Percentiles rank a stretch among this genome's conserved stretches.
Evolutionary conservation across 495 filamentous ascomycete genomes (phyloP).

Genomic region (Xylaria bambusicola): DNA sequence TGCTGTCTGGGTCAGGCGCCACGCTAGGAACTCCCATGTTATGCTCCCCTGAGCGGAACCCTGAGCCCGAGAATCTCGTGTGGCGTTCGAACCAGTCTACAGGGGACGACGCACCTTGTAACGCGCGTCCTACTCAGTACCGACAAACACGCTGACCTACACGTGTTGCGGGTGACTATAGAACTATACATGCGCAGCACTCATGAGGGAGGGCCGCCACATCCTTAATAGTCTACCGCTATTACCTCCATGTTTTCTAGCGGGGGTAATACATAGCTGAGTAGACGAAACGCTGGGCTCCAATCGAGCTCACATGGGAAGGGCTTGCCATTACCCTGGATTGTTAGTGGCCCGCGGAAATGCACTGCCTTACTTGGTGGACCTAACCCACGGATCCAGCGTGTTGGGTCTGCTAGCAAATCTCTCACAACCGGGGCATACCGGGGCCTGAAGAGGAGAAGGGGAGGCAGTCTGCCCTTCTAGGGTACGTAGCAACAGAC

Average conservation of each 20-base stretch:
- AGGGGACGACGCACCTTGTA: neutral
- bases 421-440: neutral
- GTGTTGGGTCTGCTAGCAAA: constrained; percentile 7
- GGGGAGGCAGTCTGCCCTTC: neutral
- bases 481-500: constrained; percentile 1
- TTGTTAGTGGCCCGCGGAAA: neutral
- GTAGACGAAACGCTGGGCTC: neutral
- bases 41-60: constrained; percentile 1
- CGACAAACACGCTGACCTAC: no score
- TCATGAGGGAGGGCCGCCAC: neutral
- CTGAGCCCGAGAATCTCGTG: constrained; percentile 6
- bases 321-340: neutral
- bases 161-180: neutral
- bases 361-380: constrained; percentile 8
- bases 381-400: neutral
- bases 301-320: neutral
- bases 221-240: no score
- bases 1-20: constrained; percentile 1
- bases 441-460: no score
- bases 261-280: neutral
- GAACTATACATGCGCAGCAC: neutral
- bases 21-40: constrained; percentile 8
- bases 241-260: neutral
- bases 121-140: no score
- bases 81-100: neutral